Percentiles rank a stretch among this genome's conserved stretches.
These are phyloP conservation scores for Venturia nashicola DNA, from an alignment of 2,329 filamentous ascomycete species.

Conservation along the genomic window DNA sequence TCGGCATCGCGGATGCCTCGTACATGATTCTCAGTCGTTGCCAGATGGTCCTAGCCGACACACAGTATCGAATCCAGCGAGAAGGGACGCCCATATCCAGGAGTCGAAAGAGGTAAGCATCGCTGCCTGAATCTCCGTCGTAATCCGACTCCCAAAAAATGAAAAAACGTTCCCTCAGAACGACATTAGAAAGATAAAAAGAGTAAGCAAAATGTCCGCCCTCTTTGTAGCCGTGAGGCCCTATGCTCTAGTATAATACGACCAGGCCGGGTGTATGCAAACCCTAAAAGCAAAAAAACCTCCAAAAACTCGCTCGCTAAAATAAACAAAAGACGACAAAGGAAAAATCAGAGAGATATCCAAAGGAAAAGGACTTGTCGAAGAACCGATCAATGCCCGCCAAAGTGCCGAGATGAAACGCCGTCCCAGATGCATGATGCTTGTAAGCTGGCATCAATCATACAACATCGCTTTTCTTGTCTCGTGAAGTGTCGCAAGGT, in stretches of 20 bases:
- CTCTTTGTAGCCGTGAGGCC: slow-evolving; percentile 31
- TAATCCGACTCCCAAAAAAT: slow-evolving; percentile 1
- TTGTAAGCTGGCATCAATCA: slow-evolving; percentile 33
- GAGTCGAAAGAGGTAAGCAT: slow-evolving; percentile 4
- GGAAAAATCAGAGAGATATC: slow-evolving; percentile 27
- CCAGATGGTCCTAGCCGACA: slow-evolving; percentile 2
- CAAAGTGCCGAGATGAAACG: slow-evolving; percentile 27
- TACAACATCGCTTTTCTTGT: slow-evolving; percentile 31
- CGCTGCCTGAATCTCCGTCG: slow-evolving; percentile 6
- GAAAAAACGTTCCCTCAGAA: slow-evolving; percentile 18
- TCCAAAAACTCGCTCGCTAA: slow-evolving; percentile 30
- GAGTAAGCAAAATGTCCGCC: slow-evolving; percentile 24
- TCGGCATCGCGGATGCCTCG: slow-evolving; percentile 7
- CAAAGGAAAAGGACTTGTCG: slow-evolving; percentile 21
- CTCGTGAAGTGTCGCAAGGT: slow-evolving; percentile 27
- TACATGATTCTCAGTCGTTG: background rate
- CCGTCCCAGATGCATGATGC: slow-evolving; percentile 32
- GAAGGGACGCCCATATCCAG: background rate
- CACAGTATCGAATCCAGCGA: background rate
- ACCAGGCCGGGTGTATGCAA: slow-evolving; percentile 28
- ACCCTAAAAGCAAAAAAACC: slow-evolving; percentile 29
- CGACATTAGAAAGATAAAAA: slow-evolving; percentile 25
- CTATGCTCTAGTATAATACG: slow-evolving; percentile 18
- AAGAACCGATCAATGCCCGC: background rate
- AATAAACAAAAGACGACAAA: slow-evolving; percentile 28